A percentile compares a stretch with the other conserved stretches of the same genome.
Evolutionary conservation across 129 eudicot species (phyloP).

Genomic region (Flaveria linearis): DNA sequence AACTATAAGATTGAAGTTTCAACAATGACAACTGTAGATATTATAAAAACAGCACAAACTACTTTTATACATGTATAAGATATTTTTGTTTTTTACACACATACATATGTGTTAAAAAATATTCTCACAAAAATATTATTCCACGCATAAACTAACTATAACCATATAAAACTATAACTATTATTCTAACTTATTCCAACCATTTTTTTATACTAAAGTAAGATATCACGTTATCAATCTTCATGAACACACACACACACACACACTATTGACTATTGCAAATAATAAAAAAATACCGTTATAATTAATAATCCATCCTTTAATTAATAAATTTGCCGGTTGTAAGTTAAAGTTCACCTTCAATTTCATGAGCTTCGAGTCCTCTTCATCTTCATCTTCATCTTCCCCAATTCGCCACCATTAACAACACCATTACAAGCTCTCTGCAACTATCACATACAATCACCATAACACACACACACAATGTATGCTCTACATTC

Average conservation of each 20-base stretch:
- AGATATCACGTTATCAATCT: background rate
- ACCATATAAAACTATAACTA: background rate
- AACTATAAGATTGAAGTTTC: no score
- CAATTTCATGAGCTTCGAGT: slow-evolving; percentile 29
- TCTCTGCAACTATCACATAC: background rate
- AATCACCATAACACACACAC: background rate
- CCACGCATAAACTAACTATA: no score
- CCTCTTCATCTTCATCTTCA: slow-evolving; percentile 23
- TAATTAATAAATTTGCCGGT: slow-evolving; percentile 26
- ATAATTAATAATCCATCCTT: slow-evolving; percentile 1
- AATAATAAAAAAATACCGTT: background rate
- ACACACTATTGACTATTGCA: background rate
- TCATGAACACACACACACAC: background rate
- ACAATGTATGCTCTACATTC: slow-evolving; percentile 26
- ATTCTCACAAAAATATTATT: no score
- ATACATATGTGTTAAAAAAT: no score
- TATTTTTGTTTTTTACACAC: no score
- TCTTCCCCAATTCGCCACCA: slow-evolving; percentile 27
- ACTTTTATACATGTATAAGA: no score
- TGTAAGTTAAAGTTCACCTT: slow-evolving; percentile 23
- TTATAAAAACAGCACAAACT: no score
- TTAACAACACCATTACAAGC: background rate
- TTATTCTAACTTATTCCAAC: background rate
- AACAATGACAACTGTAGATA: no score
- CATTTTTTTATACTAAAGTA: background rate